phyloP scores from a whole-genome alignment of 371 early-diverging fungal species.

The Smittium mucronatum region DNA sequence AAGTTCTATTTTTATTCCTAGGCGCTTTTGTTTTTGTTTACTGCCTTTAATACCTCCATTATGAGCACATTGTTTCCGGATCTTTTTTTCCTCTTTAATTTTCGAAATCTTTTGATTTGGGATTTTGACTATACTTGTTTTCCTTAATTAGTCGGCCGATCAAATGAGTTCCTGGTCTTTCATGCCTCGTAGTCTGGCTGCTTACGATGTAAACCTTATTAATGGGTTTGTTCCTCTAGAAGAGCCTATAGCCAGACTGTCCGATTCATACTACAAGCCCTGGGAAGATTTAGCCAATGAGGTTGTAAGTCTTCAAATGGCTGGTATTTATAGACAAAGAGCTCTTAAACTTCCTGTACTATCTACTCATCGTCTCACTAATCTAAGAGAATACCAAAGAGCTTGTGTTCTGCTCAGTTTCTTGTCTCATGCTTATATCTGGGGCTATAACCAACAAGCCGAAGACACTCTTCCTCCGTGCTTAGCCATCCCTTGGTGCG shows the following conservation, averaged over 20 bases:
- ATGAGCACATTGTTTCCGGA: background rate
- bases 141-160: background rate
- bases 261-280: slow-evolving; percentile 61
- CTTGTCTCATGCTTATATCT: slow-evolving; percentile 81
- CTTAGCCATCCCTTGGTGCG: slow-evolving; percentile 76
- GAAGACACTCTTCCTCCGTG: slow-evolving; percentile 57
- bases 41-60: too few species aligned
- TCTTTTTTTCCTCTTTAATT: background rate
- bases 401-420: slow-evolving; percentile 77
- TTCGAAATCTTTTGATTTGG: too few species aligned
- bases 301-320: slow-evolving; percentile 61
- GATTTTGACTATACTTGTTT: too few species aligned
- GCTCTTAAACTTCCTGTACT: slow-evolving; percentile 69
- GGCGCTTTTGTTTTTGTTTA: background rate
- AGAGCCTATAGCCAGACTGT: slow-evolving; percentile 57
- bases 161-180: slow-evolving; percentile 1
- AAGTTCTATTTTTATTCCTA: background rate
- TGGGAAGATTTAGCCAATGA: slow-evolving; percentile 79
- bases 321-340: slow-evolving; percentile 54
- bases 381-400: slow-evolving; percentile 58
- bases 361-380: slow-evolving; percentile 42
- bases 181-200: slow-evolving; percentile 35
- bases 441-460: slow-evolving; percentile 63
- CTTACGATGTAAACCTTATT: slow-evolving; percentile 68
- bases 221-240: slow-evolving; percentile 79